Conservation (phyloP, 495 filamentous ascomycete genomes). For the Parathielavia appendiculata region DNA sequence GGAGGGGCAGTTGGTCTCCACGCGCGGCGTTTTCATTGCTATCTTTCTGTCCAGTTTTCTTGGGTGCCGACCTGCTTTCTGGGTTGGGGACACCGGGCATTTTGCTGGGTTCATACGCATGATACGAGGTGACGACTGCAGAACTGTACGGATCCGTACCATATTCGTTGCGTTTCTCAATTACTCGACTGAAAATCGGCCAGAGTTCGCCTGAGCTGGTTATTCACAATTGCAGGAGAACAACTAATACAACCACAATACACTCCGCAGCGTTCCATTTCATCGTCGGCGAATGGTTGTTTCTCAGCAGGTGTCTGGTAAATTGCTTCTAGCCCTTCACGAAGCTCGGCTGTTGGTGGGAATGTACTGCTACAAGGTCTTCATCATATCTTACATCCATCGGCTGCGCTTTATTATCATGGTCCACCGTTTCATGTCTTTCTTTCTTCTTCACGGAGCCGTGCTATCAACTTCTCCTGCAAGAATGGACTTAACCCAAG, state of each 20-base stretch:
- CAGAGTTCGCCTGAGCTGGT: neutral
- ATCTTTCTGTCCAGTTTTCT: neutral
- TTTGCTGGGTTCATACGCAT: neutral
- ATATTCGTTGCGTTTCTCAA: neutral
- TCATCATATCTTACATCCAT: neutral
- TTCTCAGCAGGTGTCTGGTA: no score
- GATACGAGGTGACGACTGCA: neutral
- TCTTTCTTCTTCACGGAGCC: conserved; percentile 27
- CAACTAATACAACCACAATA: no score
- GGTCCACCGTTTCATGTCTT: conserved; percentile 4
- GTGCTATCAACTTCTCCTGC: conserved; percentile 24
- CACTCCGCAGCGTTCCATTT: no score
- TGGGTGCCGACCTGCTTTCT: no score
- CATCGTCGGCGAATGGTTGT: no score
- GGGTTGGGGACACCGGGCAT: neutral
- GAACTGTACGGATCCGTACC: no score
- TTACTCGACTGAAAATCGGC: neutral
- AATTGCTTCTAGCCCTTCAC: no score
- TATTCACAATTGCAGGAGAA: no score
- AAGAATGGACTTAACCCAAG: conserved; percentile 28
- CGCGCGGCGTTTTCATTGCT: neutral
- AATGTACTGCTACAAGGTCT: neutral
- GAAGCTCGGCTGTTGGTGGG: neutral
- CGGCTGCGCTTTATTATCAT: no score
- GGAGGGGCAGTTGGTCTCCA: neutral